A percentile compares a stretch with the other conserved stretches of the same genome.
Conservation (phyloP, 139 green algal genomes). For the Chlamydomonas schloesseri region DNA sequence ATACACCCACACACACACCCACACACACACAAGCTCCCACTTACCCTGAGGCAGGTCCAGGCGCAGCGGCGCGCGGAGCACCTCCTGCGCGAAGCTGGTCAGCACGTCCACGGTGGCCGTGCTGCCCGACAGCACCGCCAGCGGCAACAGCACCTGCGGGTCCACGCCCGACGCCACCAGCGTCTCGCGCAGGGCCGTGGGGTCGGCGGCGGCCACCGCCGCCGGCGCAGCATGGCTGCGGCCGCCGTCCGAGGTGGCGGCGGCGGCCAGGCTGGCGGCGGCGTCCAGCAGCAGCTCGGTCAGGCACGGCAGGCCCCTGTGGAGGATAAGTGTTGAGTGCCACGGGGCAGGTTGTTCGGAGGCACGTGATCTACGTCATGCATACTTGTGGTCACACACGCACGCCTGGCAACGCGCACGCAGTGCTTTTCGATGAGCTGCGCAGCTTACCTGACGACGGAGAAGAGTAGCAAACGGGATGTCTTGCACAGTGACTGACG, state of each 20-base stretch:
- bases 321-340: too few relatives aligned
- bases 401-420: too few relatives aligned
- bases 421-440: too few relatives aligned
- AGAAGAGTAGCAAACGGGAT: slow-evolving; percentile 4
- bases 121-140: slow-evolving; percentile 35
- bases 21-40: neutral
- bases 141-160: slow-evolving; percentile 16
- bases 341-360: too few relatives aligned
- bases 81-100: neutral
- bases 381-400: too few relatives aligned
- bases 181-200: neutral
- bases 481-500: neutral
- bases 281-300: slow-evolving; percentile 18
- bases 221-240: neutral
- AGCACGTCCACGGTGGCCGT: neutral
- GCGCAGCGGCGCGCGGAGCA: neutral
- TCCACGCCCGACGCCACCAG: neutral
- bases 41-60: slow-evolving; percentile 34
- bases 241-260: neutral
- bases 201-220: neutral
- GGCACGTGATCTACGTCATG: too few relatives aligned
- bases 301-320: slow-evolving; percentile 7
- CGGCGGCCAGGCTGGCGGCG: neutral
- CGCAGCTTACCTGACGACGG: neutral
- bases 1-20: too few relatives aligned